These are phyloP conservation scores for Aspergillus coremiiformis DNA, from an alignment of 495 filamentous ascomycete species.

Conservation along the genomic window DNA sequence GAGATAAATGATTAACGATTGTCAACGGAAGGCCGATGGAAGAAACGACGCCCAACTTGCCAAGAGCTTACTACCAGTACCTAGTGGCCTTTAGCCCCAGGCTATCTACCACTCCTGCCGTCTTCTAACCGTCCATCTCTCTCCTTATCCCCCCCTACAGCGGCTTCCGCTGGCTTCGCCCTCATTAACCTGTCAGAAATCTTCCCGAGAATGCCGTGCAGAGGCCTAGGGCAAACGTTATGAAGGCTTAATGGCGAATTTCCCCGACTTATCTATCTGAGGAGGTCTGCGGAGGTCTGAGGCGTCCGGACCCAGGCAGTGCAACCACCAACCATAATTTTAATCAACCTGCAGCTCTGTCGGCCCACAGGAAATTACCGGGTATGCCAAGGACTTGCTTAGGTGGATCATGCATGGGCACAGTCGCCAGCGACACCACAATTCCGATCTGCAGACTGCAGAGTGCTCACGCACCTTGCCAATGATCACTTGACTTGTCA, in stretches of 20 bases:
- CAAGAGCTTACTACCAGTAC: neutral
- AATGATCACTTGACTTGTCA: neutral
- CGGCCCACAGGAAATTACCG: neutral
- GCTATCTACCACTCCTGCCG: neutral
- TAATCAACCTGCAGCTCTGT: neutral
- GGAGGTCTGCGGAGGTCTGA: no score
- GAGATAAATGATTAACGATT: neutral
- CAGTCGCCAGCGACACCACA: neutral
- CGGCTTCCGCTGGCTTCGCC: neutral
- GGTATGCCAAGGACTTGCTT: conserved; percentile 2
- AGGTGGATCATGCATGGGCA: neutral
- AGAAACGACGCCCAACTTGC: neutral
- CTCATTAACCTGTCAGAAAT: neutral
- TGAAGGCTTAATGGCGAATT: neutral
- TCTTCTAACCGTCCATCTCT: no score
- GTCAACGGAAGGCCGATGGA: conserved; percentile 1
- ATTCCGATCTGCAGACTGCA: neutral
- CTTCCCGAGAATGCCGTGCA: neutral
- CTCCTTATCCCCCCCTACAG: neutral
- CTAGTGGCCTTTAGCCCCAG: neutral
- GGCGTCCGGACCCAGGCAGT: neutral
- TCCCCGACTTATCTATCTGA: no score
- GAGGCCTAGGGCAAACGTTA: neutral
- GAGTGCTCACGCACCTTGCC: neutral
- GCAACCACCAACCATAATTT: neutral